Conservation (phyloP, 2,329 filamentous ascomycete species). For the Exophiala bonariae region DNA sequence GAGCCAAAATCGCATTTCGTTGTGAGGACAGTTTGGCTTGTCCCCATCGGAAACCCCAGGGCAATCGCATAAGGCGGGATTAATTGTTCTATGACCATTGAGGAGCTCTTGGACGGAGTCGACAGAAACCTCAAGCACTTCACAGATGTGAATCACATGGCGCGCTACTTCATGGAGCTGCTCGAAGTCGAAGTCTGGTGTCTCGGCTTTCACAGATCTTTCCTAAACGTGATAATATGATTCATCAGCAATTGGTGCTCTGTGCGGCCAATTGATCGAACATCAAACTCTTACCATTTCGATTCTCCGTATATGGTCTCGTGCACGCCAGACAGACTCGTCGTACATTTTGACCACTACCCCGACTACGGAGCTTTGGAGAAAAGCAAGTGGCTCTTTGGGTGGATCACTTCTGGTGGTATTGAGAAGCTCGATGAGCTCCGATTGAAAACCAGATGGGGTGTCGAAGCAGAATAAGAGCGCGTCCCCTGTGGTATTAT, state of each 20-base stretch:
- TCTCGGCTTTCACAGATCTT: too few species aligned
- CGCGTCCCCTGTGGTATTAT: constrained; percentile 2
- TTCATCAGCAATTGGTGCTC: background rate
- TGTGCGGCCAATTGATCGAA: too few species aligned
- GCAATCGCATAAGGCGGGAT: constrained; percentile 6
- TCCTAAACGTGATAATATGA: constrained; percentile 4
- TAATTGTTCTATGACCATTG: constrained; percentile 24
- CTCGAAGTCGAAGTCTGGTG: constrained; percentile 27
- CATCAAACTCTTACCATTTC: constrained; percentile 30
- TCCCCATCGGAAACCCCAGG: background rate
- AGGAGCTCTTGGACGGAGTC: constrained; percentile 31
- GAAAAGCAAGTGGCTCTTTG: constrained; percentile 6
- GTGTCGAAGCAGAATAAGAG: constrained; percentile 18
- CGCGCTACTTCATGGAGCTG: constrained; percentile 34
- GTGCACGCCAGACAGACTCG: constrained; percentile 32
- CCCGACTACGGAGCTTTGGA: constrained; percentile 29
- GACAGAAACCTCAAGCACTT: constrained; percentile 34
- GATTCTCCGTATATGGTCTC: constrained; percentile 31
- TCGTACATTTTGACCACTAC: constrained; percentile 30
- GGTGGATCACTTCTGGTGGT: background rate
- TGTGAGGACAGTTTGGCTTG: constrained; percentile 16
- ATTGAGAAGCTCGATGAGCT: constrained; percentile 8
- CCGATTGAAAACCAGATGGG: constrained; percentile 7
- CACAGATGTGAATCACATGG: constrained; percentile 34
- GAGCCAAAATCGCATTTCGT: constrained; percentile 23